These are phyloP conservation scores for Mycosarcoma maydis DNA, from an alignment of 1,284 basidiomycete species.

Conservation along the genomic window DNA sequence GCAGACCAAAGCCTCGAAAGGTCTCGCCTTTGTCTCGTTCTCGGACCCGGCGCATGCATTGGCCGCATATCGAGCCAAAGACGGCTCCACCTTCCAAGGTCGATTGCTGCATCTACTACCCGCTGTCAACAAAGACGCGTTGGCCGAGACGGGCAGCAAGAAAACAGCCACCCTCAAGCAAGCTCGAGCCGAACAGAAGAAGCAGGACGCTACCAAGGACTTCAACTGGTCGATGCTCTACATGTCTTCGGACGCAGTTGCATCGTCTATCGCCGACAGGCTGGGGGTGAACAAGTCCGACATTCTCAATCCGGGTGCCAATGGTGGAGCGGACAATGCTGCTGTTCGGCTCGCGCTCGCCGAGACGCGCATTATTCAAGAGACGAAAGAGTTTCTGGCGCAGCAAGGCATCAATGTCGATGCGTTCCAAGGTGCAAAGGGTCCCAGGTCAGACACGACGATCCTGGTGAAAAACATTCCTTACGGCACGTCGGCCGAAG, in stretches of 20 bases:
- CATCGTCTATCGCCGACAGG: constrained; percentile 81
- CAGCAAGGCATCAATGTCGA: constrained; percentile 71
- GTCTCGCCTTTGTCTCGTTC: constrained; percentile 79
- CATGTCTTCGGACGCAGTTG: constrained; percentile 94
- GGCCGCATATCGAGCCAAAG: constrained; percentile 79
- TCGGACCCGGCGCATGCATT: constrained; percentile 75
- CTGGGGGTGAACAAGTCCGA: constrained; percentile 85
- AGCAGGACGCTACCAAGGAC: constrained; percentile 79
- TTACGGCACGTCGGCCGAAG: constrained; percentile 81
- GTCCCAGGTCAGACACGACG: constrained; percentile 72
- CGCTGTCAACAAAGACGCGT: constrained; percentile 73
- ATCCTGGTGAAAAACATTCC: constrained; percentile 98
- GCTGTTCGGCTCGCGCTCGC: constrained; percentile 95
- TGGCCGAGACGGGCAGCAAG: constrained; percentile 26
- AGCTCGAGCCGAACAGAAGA: constrained; percentile 74
- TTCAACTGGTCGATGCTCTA: constrained; percentile 97
- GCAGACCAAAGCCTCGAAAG: constrained; percentile 78
- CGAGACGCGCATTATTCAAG: constrained; percentile 93
- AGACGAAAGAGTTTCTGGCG: constrained; percentile 85
- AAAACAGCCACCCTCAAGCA: constrained; percentile 69
- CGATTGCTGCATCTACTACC: constrained; percentile 89
- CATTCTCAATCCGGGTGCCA: constrained; percentile 74
- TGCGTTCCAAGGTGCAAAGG: constrained; percentile 63
- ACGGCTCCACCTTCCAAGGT: constrained; percentile 89
- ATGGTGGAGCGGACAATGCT: constrained; percentile 44